Conservation (phyloP, 495 filamentous ascomycete genomes). For the Glutinoglossum americanum region DNA sequence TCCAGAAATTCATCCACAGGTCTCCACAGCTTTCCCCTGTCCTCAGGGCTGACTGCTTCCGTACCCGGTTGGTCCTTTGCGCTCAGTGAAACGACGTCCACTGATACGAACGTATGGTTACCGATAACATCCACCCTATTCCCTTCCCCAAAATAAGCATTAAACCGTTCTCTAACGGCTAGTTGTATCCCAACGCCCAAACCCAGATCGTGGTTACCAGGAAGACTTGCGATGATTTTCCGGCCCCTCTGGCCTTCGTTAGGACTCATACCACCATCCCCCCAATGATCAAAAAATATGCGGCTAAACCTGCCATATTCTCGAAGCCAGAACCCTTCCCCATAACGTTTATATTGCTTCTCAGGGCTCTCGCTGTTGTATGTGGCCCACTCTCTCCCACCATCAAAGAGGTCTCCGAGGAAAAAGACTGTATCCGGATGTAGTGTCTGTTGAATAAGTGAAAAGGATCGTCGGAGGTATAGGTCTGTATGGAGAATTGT, state of each 20-base stretch:
- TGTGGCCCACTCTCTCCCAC: constrained; percentile 86
- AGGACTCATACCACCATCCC: constrained; percentile 3
- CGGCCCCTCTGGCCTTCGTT: constrained; percentile 19
- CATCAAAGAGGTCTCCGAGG: constrained; percentile 89
- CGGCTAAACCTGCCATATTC: constrained; percentile 62
- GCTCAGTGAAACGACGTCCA: constrained; percentile 74
- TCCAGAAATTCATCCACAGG: constrained; percentile 61
- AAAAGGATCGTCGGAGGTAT: constrained; percentile 66
- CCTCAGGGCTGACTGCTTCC: constrained; percentile 22
- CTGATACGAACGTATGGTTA: constrained; percentile 86
- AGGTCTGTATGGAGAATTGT: constrained; percentile 73
- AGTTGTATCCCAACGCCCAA: constrained; percentile 69
- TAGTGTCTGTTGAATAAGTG: constrained; percentile 41
- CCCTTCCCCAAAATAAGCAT: constrained; percentile 70
- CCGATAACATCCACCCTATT: constrained; percentile 78
- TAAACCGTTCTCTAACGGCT: constrained; percentile 59
- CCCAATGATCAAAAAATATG: constrained; percentile 53
- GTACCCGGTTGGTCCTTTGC: constrained; percentile 37
- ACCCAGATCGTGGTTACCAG: constrained; percentile 94
- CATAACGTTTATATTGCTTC: constrained; percentile 52
- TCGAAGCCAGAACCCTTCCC: constrained; percentile 55
- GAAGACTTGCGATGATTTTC: constrained; percentile 58
- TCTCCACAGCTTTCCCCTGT: constrained; percentile 39
- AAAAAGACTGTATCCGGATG: constrained; percentile 72
- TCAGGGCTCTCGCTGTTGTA: constrained; percentile 39